A percentile compares a stretch with the other conserved stretches of the same genome.
Evolutionary conservation across 768 basidiomycete species (phyloP).

Genomic region (Boletus pseudo-olivaceus): DNA sequence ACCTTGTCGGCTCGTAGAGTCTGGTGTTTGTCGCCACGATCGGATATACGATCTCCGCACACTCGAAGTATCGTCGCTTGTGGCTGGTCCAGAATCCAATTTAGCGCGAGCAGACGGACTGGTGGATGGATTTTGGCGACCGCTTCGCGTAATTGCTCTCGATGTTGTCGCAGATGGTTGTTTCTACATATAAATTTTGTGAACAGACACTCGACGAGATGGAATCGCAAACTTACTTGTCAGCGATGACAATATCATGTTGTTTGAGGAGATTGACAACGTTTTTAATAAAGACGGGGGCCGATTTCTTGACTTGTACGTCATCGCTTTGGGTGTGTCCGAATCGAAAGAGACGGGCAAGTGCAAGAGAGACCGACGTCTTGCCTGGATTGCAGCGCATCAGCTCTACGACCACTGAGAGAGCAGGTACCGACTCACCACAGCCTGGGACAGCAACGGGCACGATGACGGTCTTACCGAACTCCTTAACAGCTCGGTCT

Average conservation of each 20-base stretch:
- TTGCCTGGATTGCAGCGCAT: slow-evolving; percentile 56
- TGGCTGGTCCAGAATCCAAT: slow-evolving; percentile 65
- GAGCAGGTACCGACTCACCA: slow-evolving; percentile 47
- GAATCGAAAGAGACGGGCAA: slow-evolving; percentile 76
- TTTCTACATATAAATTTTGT: slow-evolving; percentile 50
- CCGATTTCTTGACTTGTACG: slow-evolving; percentile 71
- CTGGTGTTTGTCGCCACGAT: slow-evolving; percentile 85
- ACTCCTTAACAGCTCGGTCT: slow-evolving; percentile 23
- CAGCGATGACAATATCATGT: slow-evolving; percentile 84
- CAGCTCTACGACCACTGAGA: not conserved
- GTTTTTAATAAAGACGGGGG: slow-evolving; percentile 66
- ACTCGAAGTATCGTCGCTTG: slow-evolving; percentile 66
- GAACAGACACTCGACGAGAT: not conserved
- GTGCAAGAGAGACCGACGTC: slow-evolving; percentile 78
- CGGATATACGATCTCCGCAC: slow-evolving; percentile 69
- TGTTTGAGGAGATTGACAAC: slow-evolving; percentile 57
- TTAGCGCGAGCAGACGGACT: slow-evolving; percentile 74
- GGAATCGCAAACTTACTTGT: slow-evolving; percentile 57
- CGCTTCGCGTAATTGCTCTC: slow-evolving; percentile 61
- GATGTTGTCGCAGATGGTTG: slow-evolving; percentile 83
- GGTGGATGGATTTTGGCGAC: slow-evolving; percentile 43
- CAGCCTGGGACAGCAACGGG: slow-evolving; percentile 92
- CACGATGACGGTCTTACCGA: slow-evolving; percentile 78
- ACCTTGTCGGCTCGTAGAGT: slow-evolving; percentile 58
- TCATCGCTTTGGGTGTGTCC: slow-evolving; percentile 96